phyloP scores from a whole-genome alignment of 331 rosid genomes.

The Rosa hybrid region DNA sequence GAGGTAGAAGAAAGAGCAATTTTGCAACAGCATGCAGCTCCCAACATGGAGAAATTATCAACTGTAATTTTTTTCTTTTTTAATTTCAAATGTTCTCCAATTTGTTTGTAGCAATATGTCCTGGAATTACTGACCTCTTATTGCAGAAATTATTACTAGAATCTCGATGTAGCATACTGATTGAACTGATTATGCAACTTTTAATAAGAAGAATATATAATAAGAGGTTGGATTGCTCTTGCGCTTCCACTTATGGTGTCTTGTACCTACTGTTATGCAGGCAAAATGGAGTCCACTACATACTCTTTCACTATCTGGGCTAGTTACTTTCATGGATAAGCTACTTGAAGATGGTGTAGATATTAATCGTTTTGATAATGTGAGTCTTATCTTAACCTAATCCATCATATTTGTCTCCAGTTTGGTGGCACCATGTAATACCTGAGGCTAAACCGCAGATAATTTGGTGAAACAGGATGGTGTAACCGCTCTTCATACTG shows the following conservation, averaged over 20 bases:
- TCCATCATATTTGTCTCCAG: not conserved
- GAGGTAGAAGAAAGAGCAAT: slow-evolving; percentile 73
- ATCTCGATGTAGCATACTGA: not conserved
- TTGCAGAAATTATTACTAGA: not conserved
- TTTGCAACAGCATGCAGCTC: slow-evolving; percentile 61
- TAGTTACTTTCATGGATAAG: slow-evolving; percentile 63
- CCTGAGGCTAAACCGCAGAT: slow-evolving; percentile 18
- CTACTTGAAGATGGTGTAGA: slow-evolving; percentile 68
- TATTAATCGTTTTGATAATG: slow-evolving; percentile 66
- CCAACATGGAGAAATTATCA: slow-evolving; percentile 63
- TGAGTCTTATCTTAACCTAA: slow-evolving; percentile 1
- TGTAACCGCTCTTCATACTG: slow-evolving; percentile 80
- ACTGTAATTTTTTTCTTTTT: slow-evolving; percentile 43
- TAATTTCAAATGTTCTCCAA: not conserved
- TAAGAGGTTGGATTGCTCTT: not conserved
- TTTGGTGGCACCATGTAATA: slow-evolving; percentile 8
- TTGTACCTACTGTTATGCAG: slow-evolving; percentile 34
- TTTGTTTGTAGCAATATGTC: not conserved
- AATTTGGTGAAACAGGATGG: slow-evolving; percentile 69
- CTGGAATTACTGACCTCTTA: not conserved
- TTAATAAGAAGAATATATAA: not conserved
- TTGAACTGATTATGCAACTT: slow-evolving; percentile 1
- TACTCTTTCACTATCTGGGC: slow-evolving; percentile 70
- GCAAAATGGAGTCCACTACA: slow-evolving; percentile 82
- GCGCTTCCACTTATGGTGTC: not conserved